Evolutionary conservation across 2,329 filamentous ascomycete genomes (phyloP).

Genomic region (Fusarium equiseti): DNA sequence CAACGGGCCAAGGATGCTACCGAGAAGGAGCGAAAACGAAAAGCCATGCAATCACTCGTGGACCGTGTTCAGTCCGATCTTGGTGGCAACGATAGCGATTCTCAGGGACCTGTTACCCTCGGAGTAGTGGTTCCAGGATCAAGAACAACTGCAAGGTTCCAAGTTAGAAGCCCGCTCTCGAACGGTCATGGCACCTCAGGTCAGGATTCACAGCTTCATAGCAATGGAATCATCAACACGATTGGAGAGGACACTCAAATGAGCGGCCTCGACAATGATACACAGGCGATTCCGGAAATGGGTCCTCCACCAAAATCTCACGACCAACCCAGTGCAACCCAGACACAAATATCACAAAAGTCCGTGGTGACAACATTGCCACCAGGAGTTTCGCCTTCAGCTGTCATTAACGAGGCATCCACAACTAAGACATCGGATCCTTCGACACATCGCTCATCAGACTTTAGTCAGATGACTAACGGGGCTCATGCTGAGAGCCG

Average conservation of each 20-base stretch:
- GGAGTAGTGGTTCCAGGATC: constrained; percentile 73
- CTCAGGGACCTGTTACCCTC: constrained; percentile 68
- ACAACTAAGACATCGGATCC: constrained; percentile 90
- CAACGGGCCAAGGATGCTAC: constrained; percentile 71
- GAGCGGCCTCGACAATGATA: constrained; percentile 65
- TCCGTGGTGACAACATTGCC: constrained; percentile 71
- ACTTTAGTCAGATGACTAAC: constrained; percentile 78
- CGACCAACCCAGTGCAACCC: constrained; percentile 55
- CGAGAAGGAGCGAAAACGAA: constrained; percentile 73
- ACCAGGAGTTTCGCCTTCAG: constrained; percentile 68
- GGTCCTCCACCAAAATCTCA: constrained; percentile 59
- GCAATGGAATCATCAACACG: constrained; percentile 68
- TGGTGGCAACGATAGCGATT: constrained; percentile 64
- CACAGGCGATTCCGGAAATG: constrained; percentile 63
- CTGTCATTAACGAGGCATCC: constrained; percentile 83
- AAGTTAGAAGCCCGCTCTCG: constrained; percentile 69
- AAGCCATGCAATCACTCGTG: constrained; percentile 68
- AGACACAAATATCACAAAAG: constrained; percentile 72
- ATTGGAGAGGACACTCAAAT: constrained; percentile 67
- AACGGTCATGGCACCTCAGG: constrained; percentile 64
- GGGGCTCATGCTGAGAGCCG: constrained; percentile 66
- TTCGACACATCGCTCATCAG: constrained; percentile 72
- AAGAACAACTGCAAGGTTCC: constrained; percentile 64
- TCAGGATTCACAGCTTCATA: constrained; percentile 56
- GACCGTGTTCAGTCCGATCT: constrained; percentile 65